Base-by-base conservation (phyloP, 2,329 filamentous ascomycete species). In the Phialocephala subalpina region DNA sequence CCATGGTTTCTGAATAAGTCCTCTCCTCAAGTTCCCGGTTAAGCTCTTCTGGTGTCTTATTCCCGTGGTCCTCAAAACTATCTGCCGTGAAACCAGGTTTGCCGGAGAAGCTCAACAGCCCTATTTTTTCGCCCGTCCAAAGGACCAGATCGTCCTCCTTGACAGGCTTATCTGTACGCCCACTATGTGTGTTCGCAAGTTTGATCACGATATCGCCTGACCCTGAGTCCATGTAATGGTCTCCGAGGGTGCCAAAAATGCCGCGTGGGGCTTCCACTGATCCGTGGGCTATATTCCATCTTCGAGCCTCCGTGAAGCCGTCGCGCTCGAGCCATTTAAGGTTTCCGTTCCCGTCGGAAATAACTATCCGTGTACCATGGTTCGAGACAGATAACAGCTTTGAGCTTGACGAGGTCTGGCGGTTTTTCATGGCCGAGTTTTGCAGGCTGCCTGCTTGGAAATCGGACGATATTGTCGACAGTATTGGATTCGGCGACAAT, bases 261-360 rank as follows among this genome's bases (percentile, higher is more conserved):
- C 55, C 55, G 35, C 55, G 55, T 9, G 80, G 79, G 52, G 80
- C 80, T 29, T 79, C 76, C 57, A 78, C 73, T 66, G 86, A 83
- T 72, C 84, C 85, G 65, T 87, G 82, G 1, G 87, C 86, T 33
- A 90, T 84, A 70, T 80, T 83, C 67, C 83, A 80, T 68, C 80
- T 78, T 58, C 87, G 81, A 49, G 86, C 84, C 70, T 89, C 86
- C 6, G 86, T 89, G 67, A 84, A 82, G 0, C 92, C 94, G 74
- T 97, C 93, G 40, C 94, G 85, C 78, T 98, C 95, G 53, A 97
- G 88, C 94, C 95, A 98, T 77, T 93, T 95, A 69, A 98, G 78
- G 59, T 90, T 88, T 0, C 95, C 95, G 27, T 93, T 88, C 0
- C 92, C 92, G 74, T 98, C 95, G 2, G 92, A 92, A 70, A 92